A percentile compares a stretch with the other conserved stretches of the same genome.
phyloP scores from a whole-genome alignment of 2,329 filamentous ascomycete species.

The Ophiostoma tasmaniense region DNA sequence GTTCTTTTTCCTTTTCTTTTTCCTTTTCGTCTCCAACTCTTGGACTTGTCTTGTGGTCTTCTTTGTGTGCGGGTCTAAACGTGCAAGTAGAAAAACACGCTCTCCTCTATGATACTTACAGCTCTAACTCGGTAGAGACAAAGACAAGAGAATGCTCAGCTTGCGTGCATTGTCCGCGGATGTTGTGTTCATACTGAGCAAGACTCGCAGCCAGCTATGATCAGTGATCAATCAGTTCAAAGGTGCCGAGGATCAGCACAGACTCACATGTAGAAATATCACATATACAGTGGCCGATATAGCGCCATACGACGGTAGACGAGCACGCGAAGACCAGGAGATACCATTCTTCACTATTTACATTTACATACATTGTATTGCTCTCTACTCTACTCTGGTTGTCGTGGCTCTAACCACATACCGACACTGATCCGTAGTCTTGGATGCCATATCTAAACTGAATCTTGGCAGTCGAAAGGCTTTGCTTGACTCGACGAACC shows the following conservation, averaged over 20 bases:
- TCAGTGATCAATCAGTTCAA: neutral
- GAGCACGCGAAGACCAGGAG: too few species aligned
- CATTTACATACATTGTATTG: too few species aligned
- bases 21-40: too few species aligned
- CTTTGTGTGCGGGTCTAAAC: neutral
- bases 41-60: neutral
- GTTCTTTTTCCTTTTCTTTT: neutral
- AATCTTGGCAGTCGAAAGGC: too few species aligned
- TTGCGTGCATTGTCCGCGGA: neutral
- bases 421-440: neutral
- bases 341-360: too few species aligned
- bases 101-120: neutral
- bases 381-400: neutral
- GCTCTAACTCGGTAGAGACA: neutral
- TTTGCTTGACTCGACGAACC: too few species aligned
- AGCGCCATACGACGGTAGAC: neutral
- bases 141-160: neutral
- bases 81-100: neutral
- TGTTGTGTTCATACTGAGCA: neutral
- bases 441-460: neutral
- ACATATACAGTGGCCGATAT: neutral
- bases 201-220: neutral
- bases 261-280: neutral
- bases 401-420: neutral
- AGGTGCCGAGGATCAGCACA: neutral